Evolutionary conservation across 371 early-diverging fungal species (phyloP), one percentile per base, ranked within the genome.

Genomic region (Lichtheimia ornata): DNA sequence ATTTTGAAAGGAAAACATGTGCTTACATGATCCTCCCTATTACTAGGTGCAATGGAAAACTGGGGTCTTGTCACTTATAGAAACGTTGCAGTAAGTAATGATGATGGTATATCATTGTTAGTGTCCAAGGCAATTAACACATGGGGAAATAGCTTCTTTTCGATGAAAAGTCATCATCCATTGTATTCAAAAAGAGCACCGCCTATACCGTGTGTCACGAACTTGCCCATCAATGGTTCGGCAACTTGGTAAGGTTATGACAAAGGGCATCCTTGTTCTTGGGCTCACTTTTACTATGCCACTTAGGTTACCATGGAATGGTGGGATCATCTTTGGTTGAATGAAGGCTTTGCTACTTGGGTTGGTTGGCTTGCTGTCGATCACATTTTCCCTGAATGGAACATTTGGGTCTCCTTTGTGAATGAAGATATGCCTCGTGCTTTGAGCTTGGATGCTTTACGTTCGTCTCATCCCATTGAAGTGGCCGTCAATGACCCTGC

Each of bases 291-390:
- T 45, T 11, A 0, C 9, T 11, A 24, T 54, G 18, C 5, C 54
- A 3, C 42, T 6, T 28, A 58, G 61, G 61, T 78, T 1, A 74
- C 78, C 2, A 92, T 91, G 91, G 84, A 83, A 58, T 95, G 94
- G 96, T 95, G 96, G 96, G 85, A 86, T 61, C 93, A 94, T 70
- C 80, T 97, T 42, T 95, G 95, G 96, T 79, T 97, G 63, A 97
- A 97, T 67, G 97, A 97, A 79, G 96, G 96, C 20, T 97, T 95
- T 73, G 97, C 96, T 1, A 95, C 95, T n/a, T 86, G 84, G 84
- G 94, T 94, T 15, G 94, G 94, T 5, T 86, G 87, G 82, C 71
- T 94, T 66, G 93, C 94, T 13, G 86, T 89, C 4, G 88, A 90
- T 65, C 74, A 89, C 63, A 73, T 93, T 58, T 91, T 88, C 83